These are phyloP conservation scores for Irpex rosettiformis DNA, from an alignment of 1,284 basidiomycete genomes.

Conservation along the genomic window DNA sequence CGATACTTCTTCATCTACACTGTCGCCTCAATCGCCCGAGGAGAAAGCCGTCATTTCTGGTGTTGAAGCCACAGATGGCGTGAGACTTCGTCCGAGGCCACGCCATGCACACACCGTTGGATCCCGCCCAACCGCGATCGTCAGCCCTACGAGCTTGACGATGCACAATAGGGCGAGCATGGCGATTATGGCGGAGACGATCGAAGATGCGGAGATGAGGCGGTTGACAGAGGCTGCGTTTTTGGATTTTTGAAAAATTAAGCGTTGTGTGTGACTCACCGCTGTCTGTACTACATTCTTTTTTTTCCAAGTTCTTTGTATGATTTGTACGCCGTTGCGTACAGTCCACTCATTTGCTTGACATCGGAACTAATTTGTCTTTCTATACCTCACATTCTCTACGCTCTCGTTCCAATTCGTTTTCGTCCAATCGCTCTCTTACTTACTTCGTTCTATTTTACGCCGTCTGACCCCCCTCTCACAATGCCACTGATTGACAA, in stretches of 20 bases:
- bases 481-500: too few relatives aligned
- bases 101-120: neutral
- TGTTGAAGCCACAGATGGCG: neutral
- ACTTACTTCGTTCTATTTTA: too few relatives aligned
- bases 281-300: too few relatives aligned
- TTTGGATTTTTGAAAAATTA: constrained; percentile 43
- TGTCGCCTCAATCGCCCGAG: neutral
- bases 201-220: constrained; percentile 63
- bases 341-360: neutral
- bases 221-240: constrained; percentile 69
- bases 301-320: too few relatives aligned
- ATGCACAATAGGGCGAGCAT: constrained; percentile 58
- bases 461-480: too few relatives aligned
- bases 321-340: neutral
- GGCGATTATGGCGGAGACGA: constrained; percentile 43
- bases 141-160: neutral
- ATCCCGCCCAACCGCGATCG: neutral
- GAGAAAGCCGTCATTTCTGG: neutral
- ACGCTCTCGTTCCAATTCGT: neutral
- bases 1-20: neutral
- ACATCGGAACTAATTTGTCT: neutral
- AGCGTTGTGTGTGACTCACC: too few relatives aligned
- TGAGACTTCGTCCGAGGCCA: neutral
- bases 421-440: neutral
- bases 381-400: too few relatives aligned